Evolutionary conservation across 2,329 filamentous ascomycete species (phyloP), one percentile per base, ranked within the genome.

Genomic region (Colletotrichum orbiculare): DNA sequence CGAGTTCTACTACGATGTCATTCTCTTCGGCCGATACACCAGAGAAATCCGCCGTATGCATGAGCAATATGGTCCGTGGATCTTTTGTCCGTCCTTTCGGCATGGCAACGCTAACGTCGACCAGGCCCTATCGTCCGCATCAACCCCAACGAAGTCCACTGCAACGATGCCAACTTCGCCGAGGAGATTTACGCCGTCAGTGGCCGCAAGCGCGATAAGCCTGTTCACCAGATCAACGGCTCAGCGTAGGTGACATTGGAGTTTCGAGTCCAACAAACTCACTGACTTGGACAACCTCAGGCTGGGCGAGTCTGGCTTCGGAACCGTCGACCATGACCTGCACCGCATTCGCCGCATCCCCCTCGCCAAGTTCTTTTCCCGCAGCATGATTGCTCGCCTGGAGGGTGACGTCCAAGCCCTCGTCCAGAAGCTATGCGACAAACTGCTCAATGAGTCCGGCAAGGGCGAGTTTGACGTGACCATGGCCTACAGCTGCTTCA

Each of bases 131-230:
- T 80, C 38, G 73, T 80, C 7, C 71, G 78, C 7, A 79, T 80
- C 45, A 79, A 71, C 46, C 77, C 78, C 0, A 66, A 77, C n/a
- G 78, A 80, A 60, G 72, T 79, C 2, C 78, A 80, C 63, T 79
- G 77, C 68, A 71, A 69, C 8, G 76, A 79, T 53, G 71, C 72
- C 0, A 59, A 69, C 59, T 79, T 80, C 49, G 67, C 71, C 15
- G 77, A 80, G n/a, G 77, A 79, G 49, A 76, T 80, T 34, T 79
- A 78, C 54, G 70, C 75, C n/a, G 71, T 69, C 0, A 69, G 60
- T 37, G 67, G 65, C 6, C 60, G 62, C 46, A 66, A 66, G 46
- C 61, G 65, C 12, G 65, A 69, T 42, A 68, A 69, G 55, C 61
- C 65, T 3, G 47, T 56, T 10, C 66, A 69, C 43, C 67, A 69